Evolutionary conservation across 2,329 filamentous ascomycete genomes (phyloP).

Genomic region (Apiospora marii): DNA sequence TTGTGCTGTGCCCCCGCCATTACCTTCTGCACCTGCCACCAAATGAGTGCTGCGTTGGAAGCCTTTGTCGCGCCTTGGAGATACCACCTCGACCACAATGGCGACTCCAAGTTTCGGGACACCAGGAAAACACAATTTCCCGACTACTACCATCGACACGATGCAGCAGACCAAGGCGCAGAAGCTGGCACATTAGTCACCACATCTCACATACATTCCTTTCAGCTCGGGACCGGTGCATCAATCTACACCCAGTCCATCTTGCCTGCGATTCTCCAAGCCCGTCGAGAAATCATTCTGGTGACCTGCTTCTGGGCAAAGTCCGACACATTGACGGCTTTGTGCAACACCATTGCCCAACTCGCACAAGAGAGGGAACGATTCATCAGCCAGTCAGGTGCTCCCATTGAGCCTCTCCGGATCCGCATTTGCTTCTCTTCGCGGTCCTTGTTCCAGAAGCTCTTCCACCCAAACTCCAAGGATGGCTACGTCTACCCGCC

Average conservation of each 20-base stretch:
- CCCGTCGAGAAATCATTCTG: conserved; percentile 72
- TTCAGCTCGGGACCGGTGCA: conserved; percentile 65
- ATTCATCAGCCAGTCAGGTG: conserved; percentile 42
- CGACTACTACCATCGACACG: conserved; percentile 49
- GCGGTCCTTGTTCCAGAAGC: conserved; percentile 73
- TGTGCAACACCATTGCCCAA: conserved; percentile 64
- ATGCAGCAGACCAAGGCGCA: conserved; percentile 20
- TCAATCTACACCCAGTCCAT: conserved; percentile 63
- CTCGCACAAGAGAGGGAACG: conserved; percentile 60
- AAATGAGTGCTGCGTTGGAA: not conserved
- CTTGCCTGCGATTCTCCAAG: conserved; percentile 66
- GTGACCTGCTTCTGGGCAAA: conserved; percentile 85
- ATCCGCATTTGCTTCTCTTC: conserved; percentile 82
- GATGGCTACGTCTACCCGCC: conserved; percentile 69
- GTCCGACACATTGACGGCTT: conserved; percentile 65
- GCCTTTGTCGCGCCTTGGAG: conserved; percentile 11
- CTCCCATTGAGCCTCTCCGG: conserved; percentile 51
- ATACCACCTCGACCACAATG: conserved; percentile 19
- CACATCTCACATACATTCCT: conserved; percentile 53
- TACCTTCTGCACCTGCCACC: not conserved
- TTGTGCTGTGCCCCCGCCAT: not conserved
- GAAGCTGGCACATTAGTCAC: conserved; percentile 57
- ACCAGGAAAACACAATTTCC: conserved; percentile 50
- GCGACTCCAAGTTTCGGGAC: conserved; percentile 12
- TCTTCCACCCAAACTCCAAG: conserved; percentile 72